phyloP scores from a whole-genome alignment of 164 flowering plant species.

The Nelumbo lutea region DNA sequence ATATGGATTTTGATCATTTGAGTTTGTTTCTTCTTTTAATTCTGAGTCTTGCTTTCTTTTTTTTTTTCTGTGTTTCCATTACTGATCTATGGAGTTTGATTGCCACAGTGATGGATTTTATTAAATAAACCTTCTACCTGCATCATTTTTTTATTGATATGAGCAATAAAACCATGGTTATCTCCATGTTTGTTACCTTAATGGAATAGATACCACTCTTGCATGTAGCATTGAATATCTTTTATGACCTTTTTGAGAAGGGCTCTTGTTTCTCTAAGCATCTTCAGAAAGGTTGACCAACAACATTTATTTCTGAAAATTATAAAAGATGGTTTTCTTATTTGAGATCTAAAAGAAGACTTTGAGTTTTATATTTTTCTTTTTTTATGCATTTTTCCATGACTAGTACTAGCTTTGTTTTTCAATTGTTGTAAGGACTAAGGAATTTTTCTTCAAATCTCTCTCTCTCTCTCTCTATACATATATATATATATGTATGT shows the following conservation, averaged over 20 bases:
- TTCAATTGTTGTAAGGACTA: background rate
- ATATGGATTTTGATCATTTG: background rate
- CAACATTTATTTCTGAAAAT: background rate
- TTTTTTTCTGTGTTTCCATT: background rate
- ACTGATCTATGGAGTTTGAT: too few relatives aligned
- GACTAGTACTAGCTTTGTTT: background rate
- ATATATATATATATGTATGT: too few relatives aligned
- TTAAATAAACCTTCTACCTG: background rate
- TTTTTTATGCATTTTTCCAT: background rate
- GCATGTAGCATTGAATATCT: too few relatives aligned
- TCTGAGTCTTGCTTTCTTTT: background rate
- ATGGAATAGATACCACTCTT: background rate
- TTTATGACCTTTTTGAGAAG: background rate
- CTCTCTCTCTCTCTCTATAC: too few relatives aligned
- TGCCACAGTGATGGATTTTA: too few relatives aligned
- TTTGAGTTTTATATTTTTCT: background rate
- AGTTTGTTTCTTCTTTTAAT: background rate
- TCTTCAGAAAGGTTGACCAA: background rate
- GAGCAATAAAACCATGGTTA: background rate
- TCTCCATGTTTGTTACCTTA: background rate
- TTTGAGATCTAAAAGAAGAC: background rate
- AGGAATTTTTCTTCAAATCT: background rate
- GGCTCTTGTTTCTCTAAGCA: background rate
- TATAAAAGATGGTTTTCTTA: background rate
- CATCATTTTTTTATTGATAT: background rate